These are phyloP conservation scores for Sedum album DNA, from an alignment of 164 flowering plant species.

Conservation along the genomic window DNA sequence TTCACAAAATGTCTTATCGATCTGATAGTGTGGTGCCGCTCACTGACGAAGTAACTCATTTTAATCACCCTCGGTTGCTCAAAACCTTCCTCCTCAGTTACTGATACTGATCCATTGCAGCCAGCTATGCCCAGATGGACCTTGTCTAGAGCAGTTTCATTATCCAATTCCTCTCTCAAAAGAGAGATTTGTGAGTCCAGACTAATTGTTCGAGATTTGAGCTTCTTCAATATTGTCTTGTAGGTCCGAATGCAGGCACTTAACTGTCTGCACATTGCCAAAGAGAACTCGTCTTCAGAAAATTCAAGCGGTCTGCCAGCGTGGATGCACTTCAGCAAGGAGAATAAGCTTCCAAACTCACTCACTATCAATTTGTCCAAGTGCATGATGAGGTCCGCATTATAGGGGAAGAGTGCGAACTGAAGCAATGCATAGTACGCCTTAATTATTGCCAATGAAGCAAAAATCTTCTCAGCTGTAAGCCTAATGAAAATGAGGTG, in stretches of 20 bases:
- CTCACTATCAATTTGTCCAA: not conserved
- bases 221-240: not conserved
- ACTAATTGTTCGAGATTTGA: not conserved
- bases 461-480: slow-evolving; percentile 2
- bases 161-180: not conserved
- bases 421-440: not conserved
- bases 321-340: not conserved
- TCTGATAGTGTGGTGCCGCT: not conserved
- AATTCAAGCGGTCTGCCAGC: not conserved
- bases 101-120: not conserved
- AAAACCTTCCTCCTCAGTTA: not conserved
- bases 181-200: not conserved
- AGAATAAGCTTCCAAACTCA: not conserved
- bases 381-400: not conserved
- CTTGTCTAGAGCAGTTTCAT: not conserved
- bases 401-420: not conserved
- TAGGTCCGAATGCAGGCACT: not conserved
- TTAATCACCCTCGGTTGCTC: not conserved
- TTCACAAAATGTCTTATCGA: slow-evolving; percentile 4
- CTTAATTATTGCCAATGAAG: slow-evolving; percentile 4
- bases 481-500: not conserved
- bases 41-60: slow-evolving; percentile 3
- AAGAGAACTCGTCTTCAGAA: not conserved
- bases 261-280: not conserved
- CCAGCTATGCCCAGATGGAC: not conserved